Evolutionary conservation across 768 basidiomycete genomes (phyloP), one percentile per base, ranked within the genome.

Genomic region (Lyophyllum semitale): DNA sequence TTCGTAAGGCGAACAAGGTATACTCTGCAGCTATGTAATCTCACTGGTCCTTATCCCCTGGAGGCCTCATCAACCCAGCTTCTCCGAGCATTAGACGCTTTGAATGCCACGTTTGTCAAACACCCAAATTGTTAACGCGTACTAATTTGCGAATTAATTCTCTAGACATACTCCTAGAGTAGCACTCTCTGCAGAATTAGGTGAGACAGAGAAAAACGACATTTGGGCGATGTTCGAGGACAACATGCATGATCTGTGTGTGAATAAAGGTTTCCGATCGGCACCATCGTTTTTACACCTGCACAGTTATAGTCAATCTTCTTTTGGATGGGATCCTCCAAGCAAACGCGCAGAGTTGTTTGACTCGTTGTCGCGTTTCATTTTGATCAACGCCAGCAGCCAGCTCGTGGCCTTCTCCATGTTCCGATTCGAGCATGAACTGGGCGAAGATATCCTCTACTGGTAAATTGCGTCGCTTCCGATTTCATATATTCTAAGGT

Each of bases 361-460:
- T 61, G 63, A 86, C 63, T 42, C 63, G 1, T 65, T 75, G 27
- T 84, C 87, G 42, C 83, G 91, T 18, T 90, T 86, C 66, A 65
- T 91, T 51, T 54, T 89, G 22, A 73, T 79, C 33, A 63, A 63
- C 22, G 53, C 62, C 15, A 55, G 35, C 27, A 59, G 60, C 48
- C 59, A 54, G 13, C 43, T 78, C 23, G 57, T 73, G 27, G 80
- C 76, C 1, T 84, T 75, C 55, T 61, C 77, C 15, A 83, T 84
- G 71, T 92, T 93, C 66, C 83, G 91, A 1, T 93, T 93, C 55
- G 91, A 92, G 52, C 64, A 72, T 26, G 92, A 93, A 59, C 76
- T 82, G 8, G 73, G 72, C 4, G 76, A 83, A 55, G 70, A 83
- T 53, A 68, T 89, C 3, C 47, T 91, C 3, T 94, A 93, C 65